Base-by-base conservation (phyloP, 1,139 yeast species). In the Spathaspora jeffriesii region DNA sequence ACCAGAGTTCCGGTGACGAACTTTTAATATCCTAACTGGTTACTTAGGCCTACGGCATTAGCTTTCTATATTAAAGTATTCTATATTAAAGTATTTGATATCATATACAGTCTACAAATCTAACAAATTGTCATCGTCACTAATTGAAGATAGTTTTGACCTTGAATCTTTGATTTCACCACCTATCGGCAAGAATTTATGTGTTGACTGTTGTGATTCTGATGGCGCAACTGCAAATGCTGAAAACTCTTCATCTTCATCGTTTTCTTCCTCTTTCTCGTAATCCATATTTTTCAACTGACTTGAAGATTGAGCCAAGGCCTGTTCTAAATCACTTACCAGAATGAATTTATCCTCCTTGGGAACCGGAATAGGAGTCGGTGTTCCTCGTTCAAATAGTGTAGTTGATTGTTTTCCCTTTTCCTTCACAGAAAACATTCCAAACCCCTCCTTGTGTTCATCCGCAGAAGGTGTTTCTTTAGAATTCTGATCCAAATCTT, bases 221-320 rank as follows among this genome's bases (percentile, higher is more conserved):
- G 27, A 48, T 28, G 57, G 52, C 2, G 62, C 52, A 7, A 56
- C 46, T 7, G 57, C 51, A 40, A 64, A 61, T 10, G 56, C 61
- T 25, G 58, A 56, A 47, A 62, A 58, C 3, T 60, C 58, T 15
- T 47, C 51, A 10, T 43, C 47, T 2, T 42, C 43, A 3, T 44
- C 43, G 10, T 42, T 43, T 5, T 42, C 45, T 3, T 36, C 38
- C 22, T 34, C 22, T 41, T 15, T 28, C 25, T 17, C 23, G 23
- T 31, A 28, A 27, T 57, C 57, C 2, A 23, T 32, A 30, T 4
- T 15, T 32, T 25, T 22, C 22, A 27, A 22, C 40, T 13, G 46
- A 15, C 25, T 43, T 34, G 11, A 13, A 30, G 32, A 30, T 30
- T 30, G 28, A 10, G 25, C 30, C 18, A 34, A 40, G 13, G 40